A percentile compares a stretch with the other conserved stretches of the same genome.
phyloP scores from a whole-genome alignment of 352 stramenopile genomes.

The Phytophthora parvispora region DNA sequence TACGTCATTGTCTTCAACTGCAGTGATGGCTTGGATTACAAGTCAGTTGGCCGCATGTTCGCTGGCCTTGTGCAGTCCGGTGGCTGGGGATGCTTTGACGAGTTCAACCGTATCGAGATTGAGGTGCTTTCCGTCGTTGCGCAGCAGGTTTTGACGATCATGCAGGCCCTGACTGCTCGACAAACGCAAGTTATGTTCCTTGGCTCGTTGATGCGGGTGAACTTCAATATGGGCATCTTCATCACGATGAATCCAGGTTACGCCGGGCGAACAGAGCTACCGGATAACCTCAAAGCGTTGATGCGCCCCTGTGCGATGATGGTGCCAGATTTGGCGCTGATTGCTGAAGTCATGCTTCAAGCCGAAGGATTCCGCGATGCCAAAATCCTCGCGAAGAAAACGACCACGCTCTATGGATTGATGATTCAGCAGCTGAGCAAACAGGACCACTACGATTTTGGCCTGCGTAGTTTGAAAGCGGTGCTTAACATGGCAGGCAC shows the following conservation, averaged over 20 bases:
- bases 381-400: constrained; percentile 88
- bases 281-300: constrained; percentile 88
- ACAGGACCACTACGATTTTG: constrained; percentile 92
- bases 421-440: constrained; percentile 92
- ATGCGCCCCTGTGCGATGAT: constrained; percentile 92
- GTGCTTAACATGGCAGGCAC: constrained; percentile 89
- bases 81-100: constrained; percentile 96
- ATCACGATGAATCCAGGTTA: constrained; percentile 96
- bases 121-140: constrained; percentile 96
- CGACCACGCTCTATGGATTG: constrained; percentile 86
- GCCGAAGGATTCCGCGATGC: constrained; percentile 88
- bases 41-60: constrained; percentile 95
- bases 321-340: constrained; percentile 87
- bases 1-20: constrained; percentile 97
- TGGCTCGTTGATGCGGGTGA: constrained; percentile 86
- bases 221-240: constrained; percentile 94
- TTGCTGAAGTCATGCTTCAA: constrained; percentile 91
- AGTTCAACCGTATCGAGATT: constrained; percentile 98
- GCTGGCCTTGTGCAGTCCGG: constrained; percentile 93
- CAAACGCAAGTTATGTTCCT: constrained; percentile 87
- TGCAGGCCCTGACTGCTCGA: constrained; percentile 87
- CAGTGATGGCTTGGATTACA: constrained; percentile 96
- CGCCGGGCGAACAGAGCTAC: constrained; percentile 90
- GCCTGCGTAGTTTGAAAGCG: constrained; percentile 82
- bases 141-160: constrained; percentile 93